Conservation (phyloP, 208 protist species). For the Leishmania turanica region DNA sequence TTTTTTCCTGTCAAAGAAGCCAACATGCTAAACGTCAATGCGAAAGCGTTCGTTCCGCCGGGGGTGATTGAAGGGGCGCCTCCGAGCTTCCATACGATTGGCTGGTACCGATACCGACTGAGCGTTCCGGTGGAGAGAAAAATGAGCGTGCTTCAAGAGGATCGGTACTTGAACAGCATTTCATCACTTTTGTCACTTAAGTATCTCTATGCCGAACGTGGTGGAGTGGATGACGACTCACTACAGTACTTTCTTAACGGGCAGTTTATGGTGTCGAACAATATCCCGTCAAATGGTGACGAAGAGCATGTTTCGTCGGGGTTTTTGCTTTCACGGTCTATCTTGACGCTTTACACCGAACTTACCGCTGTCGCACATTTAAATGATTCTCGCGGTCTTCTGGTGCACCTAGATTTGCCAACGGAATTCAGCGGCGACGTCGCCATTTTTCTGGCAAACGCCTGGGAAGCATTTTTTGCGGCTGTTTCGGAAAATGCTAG, state of each 20-base stretch:
- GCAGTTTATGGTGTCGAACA: constrained; percentile 53
- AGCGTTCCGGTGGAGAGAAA: constrained; percentile 34
- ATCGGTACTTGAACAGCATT: constrained; percentile 44
- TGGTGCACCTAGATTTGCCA: constrained; percentile 62
- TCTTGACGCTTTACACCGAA: constrained; percentile 56
- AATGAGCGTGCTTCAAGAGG: constrained; percentile 34
- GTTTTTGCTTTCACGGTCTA: constrained; percentile 66
- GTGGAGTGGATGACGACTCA: constrained; percentile 48
- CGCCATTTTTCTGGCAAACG: constrained; percentile 38
- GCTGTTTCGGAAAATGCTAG: constrained; percentile 39
- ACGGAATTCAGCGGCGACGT: constrained; percentile 47
- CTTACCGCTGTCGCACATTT: constrained; percentile 37
- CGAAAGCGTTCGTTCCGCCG: constrained; percentile 74
- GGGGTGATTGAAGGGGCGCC: constrained; percentile 31
- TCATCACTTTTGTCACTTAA: constrained; percentile 56
- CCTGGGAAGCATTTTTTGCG: constrained; percentile 68
- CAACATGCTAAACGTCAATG: constrained; percentile 78
- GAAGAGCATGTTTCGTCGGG: constrained; percentile 43
- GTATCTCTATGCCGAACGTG: constrained; percentile 48
- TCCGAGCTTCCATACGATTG: constrained; percentile 23
- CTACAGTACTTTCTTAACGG: constrained; percentile 54
- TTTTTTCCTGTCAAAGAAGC: background rate
- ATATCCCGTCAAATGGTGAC: constrained; percentile 15
- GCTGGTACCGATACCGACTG: constrained; percentile 69
- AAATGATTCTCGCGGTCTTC: constrained; percentile 59